Percentiles rank a stretch among this genome's conserved stretches.
Conservation (phyloP, 495 filamentous ascomycete genomes). For the Geoglossum glabrum region DNA sequence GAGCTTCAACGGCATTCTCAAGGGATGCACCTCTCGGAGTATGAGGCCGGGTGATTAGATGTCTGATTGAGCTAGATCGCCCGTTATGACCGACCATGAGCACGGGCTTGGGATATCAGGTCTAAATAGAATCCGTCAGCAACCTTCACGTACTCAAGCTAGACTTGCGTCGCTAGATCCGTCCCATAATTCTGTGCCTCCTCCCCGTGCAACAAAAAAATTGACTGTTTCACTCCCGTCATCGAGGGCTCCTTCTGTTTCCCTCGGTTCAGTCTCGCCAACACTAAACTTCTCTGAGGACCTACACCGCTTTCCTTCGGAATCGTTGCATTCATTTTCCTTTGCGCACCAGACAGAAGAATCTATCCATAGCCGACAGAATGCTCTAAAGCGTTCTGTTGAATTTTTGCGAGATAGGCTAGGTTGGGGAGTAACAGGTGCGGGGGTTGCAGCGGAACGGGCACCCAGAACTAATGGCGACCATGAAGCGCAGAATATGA, state of each 20-base stretch:
- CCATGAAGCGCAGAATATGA: conserved; percentile 71
- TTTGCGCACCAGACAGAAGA: conserved; percentile 95
- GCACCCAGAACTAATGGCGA: conserved; percentile 66
- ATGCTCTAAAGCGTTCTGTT: conserved; percentile 78
- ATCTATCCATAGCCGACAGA: conserved; percentile 72
- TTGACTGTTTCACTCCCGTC: conserved; percentile 23
- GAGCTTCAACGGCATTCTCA: not conserved
- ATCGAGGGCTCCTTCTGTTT: conserved; percentile 34
- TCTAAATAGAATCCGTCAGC: conserved; percentile 80
- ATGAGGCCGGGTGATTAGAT: not conserved
- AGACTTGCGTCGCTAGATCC: not conserved
- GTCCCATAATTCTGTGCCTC: conserved; percentile 21
- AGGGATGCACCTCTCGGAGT: not conserved
- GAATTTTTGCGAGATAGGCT: conserved; percentile 95
- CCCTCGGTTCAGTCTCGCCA: conserved; percentile 44
- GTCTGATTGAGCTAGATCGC: conserved; percentile 22
- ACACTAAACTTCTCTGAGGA: conserved; percentile 60
- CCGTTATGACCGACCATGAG: conserved; percentile 37
- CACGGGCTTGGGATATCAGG: conserved; percentile 50
- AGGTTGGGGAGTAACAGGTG: conserved; percentile 50
- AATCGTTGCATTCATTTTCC: conserved; percentile 95
- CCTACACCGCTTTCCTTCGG: conserved; percentile 74
- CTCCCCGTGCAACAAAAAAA: conserved; percentile 46
- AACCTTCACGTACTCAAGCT: conserved; percentile 28
- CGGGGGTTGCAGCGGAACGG: conserved; percentile 56